Evolutionary conservation across 805 yeast species (phyloP).

Genomic region (Kodamaea jinghongensis): DNA sequence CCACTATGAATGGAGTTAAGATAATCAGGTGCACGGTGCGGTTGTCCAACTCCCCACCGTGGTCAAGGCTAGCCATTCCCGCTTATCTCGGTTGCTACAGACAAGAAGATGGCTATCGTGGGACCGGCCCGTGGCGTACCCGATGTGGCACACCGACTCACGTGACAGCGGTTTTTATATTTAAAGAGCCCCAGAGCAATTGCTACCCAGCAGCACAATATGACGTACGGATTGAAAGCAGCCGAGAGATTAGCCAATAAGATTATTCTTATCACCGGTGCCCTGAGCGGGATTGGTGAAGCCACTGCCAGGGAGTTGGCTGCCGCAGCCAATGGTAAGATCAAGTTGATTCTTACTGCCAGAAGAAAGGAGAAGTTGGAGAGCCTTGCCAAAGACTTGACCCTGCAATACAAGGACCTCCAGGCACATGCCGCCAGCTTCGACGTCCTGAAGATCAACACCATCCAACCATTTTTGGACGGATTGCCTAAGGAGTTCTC

Average conservation of each 20-base stretch:
- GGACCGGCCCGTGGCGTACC: too few relatives aligned
- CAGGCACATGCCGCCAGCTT: conserved; percentile 57
- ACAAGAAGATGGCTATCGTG: too few relatives aligned
- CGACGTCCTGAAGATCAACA: conserved; percentile 41
- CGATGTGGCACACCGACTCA: too few relatives aligned
- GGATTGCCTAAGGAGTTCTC: conserved; percentile 57
- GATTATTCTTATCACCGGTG: conserved; percentile 87
- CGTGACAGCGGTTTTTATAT: too few relatives aligned
- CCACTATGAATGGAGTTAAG: too few relatives aligned
- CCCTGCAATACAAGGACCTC: conserved; percentile 46
- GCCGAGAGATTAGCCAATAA: conserved; percentile 80
- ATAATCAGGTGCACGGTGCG: too few relatives aligned
- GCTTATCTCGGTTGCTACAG: too few relatives aligned
- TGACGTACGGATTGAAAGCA: conserved; percentile 72
- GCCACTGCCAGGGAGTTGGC: conserved; percentile 91
- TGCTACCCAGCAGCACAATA: conserved; percentile 14
- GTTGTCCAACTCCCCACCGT: too few relatives aligned
- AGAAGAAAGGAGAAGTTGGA: conserved; percentile 67
- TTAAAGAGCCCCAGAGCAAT: too few relatives aligned
- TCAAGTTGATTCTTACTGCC: conserved; percentile 73
- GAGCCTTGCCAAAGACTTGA: conserved; percentile 47
- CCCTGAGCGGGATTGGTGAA: conserved; percentile 92
- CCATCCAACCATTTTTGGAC: conserved; percentile 48
- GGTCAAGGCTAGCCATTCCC: too few relatives aligned
- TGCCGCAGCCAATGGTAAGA: conserved; percentile 64